These are phyloP conservation scores for Tremella yokohamensis DNA, from an alignment of 768 basidiomycete species.

Conservation along the genomic window DNA sequence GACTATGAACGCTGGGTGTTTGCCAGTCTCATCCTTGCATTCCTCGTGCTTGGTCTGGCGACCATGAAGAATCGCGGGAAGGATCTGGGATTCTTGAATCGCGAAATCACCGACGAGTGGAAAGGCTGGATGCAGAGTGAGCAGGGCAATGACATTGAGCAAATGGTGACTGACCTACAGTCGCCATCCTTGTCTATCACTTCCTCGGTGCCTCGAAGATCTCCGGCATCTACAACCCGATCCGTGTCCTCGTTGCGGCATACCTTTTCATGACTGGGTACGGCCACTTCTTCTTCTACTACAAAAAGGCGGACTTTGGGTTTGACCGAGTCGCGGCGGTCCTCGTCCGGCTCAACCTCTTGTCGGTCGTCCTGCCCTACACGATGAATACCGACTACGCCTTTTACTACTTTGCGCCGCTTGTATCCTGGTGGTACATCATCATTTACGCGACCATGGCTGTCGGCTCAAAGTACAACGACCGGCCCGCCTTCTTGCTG, in stretches of 20 bases:
- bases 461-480: slow-evolving; percentile 69
- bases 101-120: slow-evolving; percentile 95
- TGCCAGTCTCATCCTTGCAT: slow-evolving; percentile 56
- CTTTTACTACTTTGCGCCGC: slow-evolving; percentile 83
- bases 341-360: slow-evolving; percentile 74
- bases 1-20: slow-evolving; percentile 71
- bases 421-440: slow-evolving; percentile 80
- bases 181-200: slow-evolving; percentile 87
- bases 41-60: slow-evolving; percentile 60
- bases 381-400: slow-evolving; percentile 89
- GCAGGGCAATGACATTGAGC: slow-evolving; percentile 38
- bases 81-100: slow-evolving; percentile 81
- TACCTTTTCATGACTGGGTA: slow-evolving; percentile 91
- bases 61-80: slow-evolving; percentile 71
- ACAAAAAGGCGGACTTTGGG: slow-evolving; percentile 83
- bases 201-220: slow-evolving; percentile 85
- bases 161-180: slow-evolving; percentile 52
- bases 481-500: slow-evolving; percentile 63
- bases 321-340: slow-evolving; percentile 72
- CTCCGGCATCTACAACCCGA: slow-evolving; percentile 87
- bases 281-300: slow-evolving; percentile 74
- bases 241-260: slow-evolving; percentile 79
- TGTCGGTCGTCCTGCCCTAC: slow-evolving; percentile 77
- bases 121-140: slow-evolving; percentile 97
- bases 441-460: slow-evolving; percentile 78